Conservation (phyloP, 371 early-diverging fungal species). For the Conidiobolus incongruus region DNA sequence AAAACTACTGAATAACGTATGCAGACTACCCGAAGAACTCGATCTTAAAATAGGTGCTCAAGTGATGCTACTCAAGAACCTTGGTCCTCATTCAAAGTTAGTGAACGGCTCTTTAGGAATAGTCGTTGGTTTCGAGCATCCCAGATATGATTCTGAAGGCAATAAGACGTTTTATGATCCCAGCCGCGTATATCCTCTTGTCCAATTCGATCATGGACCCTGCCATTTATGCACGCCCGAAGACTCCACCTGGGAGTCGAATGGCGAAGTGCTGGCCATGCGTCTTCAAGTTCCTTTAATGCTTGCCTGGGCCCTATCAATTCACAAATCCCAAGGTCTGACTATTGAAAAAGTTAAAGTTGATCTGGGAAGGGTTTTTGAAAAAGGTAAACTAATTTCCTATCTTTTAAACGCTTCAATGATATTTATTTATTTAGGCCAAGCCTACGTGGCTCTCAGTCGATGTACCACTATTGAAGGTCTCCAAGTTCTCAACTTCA, state of each 20-base stretch:
- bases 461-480: constrained; percentile 34
- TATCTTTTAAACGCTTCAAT: constrained; percentile 4
- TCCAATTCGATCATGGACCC: too few species aligned
- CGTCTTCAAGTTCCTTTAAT: constrained; percentile 32
- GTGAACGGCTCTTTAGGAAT: constrained; percentile 76
- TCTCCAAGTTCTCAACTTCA: constrained; percentile 52
- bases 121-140: constrained; percentile 23
- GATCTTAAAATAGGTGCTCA: constrained; percentile 54
- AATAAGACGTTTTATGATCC: not conserved
- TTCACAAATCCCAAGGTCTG: constrained; percentile 84
- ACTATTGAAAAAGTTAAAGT: constrained; percentile 60
- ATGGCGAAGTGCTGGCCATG: constrained; percentile 15
- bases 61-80: constrained; percentile 73
- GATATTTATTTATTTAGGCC: too few species aligned
- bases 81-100: constrained; percentile 21
- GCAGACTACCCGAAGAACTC: constrained; percentile 24
- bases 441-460: constrained; percentile 77
- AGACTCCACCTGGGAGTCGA: constrained; percentile 29
- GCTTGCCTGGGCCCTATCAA: constrained; percentile 40
- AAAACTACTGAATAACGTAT: too few species aligned
- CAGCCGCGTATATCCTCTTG: too few species aligned
- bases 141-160: not conserved
- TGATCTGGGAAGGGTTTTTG: constrained; percentile 57
- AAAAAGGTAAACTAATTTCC: constrained; percentile 16
- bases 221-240: too few species aligned